Conservation (phyloP, 2,329 filamentous ascomycete genomes). For the Myrmaecium sp. region DNA sequence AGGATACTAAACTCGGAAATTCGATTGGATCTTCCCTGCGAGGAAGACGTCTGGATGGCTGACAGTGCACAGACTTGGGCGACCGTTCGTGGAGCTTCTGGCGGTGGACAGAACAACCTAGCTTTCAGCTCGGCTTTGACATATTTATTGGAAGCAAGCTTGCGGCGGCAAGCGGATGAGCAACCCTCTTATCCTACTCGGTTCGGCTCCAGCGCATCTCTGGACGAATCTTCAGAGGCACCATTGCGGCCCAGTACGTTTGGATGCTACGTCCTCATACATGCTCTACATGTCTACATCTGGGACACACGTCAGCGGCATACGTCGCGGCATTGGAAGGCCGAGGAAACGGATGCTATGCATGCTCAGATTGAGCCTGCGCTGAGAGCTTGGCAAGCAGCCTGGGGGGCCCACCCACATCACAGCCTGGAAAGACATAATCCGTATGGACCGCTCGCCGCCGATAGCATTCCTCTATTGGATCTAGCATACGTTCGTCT, state of each 20-base stretch:
- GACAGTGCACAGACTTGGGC: constrained; percentile 71
- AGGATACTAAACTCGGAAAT: constrained; percentile 91
- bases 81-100: no score
- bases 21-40: constrained; percentile 71
- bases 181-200: constrained; percentile 24
- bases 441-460: constrained; percentile 70
- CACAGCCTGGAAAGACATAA: constrained; percentile 76
- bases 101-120: constrained; percentile 57
- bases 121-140: constrained; percentile 73
- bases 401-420: constrained; percentile 73
- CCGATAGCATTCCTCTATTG: constrained; percentile 77
- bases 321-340: constrained; percentile 75
- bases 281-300: constrained; percentile 92
- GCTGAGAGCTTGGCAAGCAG: constrained; percentile 81
- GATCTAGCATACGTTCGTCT: constrained; percentile 85
- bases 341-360: constrained; percentile 88
- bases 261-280: constrained; percentile 80
- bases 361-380: constrained; percentile 89
- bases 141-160: constrained; percentile 63
- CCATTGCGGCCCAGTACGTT: constrained; percentile 75
- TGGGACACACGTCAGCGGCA: constrained; percentile 93
- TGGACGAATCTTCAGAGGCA: constrained; percentile 36
- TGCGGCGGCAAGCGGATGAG: constrained; percentile 36
- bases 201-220: constrained; percentile 30
- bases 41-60: constrained; percentile 79